A percentile compares a stretch with the other conserved stretches of the same genome.
Evolutionary conservation across 352 stramenopile genomes (phyloP).

Genomic region (Globisporangium spiculum): DNA sequence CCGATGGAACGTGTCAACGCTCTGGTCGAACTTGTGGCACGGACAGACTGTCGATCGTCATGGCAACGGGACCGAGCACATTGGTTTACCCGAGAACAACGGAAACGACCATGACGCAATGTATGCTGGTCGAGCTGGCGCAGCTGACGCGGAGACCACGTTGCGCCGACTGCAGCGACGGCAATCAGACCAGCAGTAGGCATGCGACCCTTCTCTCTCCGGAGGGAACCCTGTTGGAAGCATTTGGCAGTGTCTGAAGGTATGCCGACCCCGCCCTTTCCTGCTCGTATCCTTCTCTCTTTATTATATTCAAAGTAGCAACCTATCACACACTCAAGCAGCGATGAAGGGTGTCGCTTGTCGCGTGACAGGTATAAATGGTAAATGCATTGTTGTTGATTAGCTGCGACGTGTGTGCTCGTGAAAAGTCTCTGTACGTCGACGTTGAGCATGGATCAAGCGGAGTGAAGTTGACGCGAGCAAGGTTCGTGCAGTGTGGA

Average conservation of each 20-base stretch:
- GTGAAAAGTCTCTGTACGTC: background rate
- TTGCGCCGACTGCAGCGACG: conserved; percentile 17
- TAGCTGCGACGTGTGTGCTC: background rate
- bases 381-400: conserved; percentile 12
- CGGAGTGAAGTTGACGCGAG: too few relatives aligned
- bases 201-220: background rate
- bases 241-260: background rate
- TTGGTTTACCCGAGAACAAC: conserved; percentile 5
- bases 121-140: background rate
- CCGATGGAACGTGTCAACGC: conserved; percentile 36
- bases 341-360: background rate
- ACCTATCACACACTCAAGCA: background rate
- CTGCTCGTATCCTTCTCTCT: conserved; percentile 1
- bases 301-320: conserved; percentile 8
- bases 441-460: too few relatives aligned
- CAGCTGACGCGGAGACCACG: conserved; percentile 19
- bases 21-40: conserved; percentile 28
- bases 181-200: conserved; percentile 15
- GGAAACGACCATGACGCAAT: background rate
- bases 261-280: background rate
- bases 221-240: background rate
- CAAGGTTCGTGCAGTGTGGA: too few relatives aligned
- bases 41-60: conserved; percentile 2
- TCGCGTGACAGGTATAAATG: background rate
- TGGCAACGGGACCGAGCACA: conserved; percentile 7